Evolutionary conservation across 805 yeast species (phyloP), one percentile per base, ranked within the genome.

Genomic region (Suhomyces sp.): DNA sequence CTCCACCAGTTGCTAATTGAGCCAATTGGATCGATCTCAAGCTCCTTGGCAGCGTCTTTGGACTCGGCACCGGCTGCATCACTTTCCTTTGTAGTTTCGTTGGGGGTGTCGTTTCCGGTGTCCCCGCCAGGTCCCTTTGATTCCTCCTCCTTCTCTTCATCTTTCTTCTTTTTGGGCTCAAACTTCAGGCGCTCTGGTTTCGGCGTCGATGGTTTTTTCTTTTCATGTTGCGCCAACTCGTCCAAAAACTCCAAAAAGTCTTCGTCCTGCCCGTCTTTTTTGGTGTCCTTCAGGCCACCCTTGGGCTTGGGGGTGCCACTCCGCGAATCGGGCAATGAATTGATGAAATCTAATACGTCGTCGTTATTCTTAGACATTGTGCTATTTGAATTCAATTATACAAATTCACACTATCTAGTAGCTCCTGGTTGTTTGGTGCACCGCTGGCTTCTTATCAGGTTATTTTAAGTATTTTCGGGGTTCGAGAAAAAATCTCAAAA

Each of bases 261-360:
- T 47, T 80, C 81, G 54, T 78, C 82, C 58, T 80, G 79, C 2
- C 64, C 78, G 36, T 54, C 41, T 6, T 61, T 64, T 42, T 65
- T 59, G 15, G 54, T 53, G 12, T 57, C 55, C 36, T 51, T 44
- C 42, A 51, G 57, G 26, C 57, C 55, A 23, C 66, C 70, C 40
- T 59, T 61, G 44, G 77, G 71, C 29, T 56, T 60, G 19, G 70
- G 68, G 4, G 73, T 67, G 8, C 62, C 61, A n/a, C 67, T 53
- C 53, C 70, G 71, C 23, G 78, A 76, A 48, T 86, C 90, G 3
- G 96, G 94, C 47, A 90, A 78, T 0, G 92, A 86, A 62, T 87
- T 90, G 59, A 88, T 77, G 64, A 89, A 89, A 57, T 88, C 93
- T 51, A 88, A 76, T 5, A 88, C 93, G 60, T 88, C 93, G 57